These are phyloP conservation scores for Polyporus arcularius DNA, from an alignment of 768 basidiomycete species.

Conservation along the genomic window DNA sequence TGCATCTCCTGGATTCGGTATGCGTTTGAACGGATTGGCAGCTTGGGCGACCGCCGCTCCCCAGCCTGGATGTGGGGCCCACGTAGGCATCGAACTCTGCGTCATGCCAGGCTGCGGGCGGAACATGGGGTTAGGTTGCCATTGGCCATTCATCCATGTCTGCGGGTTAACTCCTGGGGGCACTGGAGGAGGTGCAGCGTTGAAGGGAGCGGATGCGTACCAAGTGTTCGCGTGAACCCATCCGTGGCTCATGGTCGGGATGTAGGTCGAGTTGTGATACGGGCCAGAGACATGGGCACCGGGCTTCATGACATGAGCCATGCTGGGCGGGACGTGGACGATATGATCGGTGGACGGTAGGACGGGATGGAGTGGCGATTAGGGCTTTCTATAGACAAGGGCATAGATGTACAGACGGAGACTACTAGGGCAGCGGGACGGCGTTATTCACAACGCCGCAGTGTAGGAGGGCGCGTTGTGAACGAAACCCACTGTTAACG, in stretches of 20 bases:
- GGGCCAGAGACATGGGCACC: not conserved
- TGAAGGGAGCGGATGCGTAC: conserved; percentile 14
- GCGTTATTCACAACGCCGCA: not conserved
- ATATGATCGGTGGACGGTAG: conserved; percentile 17
- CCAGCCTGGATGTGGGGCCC: conserved; percentile 33
- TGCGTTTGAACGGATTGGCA: conserved; percentile 64
- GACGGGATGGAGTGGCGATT: conserved; percentile 6
- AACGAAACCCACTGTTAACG: conserved; percentile 5
- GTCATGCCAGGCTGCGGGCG: conserved; percentile 12
- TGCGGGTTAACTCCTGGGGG: conserved; percentile 50
- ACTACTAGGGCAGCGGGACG: not conserved
- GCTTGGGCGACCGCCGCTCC: conserved; percentile 27
- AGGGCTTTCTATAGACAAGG: conserved; percentile 14
- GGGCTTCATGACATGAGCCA: conserved; percentile 19
- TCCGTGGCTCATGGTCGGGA: conserved; percentile 11
- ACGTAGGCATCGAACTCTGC: conserved; percentile 18
- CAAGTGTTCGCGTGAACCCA: conserved; percentile 18
- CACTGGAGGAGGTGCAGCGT: conserved; percentile 52
- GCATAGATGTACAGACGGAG: conserved; percentile 25
- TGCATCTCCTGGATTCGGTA: conserved; percentile 59
- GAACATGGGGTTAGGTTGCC: conserved; percentile 38
- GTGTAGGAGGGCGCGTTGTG: not conserved
- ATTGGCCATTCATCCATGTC: conserved; percentile 44
- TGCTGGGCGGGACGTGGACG: not conserved
- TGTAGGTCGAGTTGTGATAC: not conserved